Evolutionary conservation across 306 rosid genomes (phyloP), one percentile per base, ranked within the genome.

Genomic region (Acacia confusa): DNA sequence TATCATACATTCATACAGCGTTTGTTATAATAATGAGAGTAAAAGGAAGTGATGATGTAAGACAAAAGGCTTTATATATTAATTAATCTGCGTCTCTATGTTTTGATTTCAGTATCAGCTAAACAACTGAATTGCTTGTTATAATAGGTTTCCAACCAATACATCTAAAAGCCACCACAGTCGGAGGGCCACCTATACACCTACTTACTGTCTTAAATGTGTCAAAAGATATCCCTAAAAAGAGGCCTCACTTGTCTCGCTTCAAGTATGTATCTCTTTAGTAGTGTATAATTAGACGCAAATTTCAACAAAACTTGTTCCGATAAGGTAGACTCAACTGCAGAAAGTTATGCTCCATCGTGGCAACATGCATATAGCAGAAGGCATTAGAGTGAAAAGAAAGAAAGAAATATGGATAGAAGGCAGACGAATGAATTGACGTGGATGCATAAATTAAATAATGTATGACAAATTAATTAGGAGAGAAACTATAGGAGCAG

Each of bases 101-200:
- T 52, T 58, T 76, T 79, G 80, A 76, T 64, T 83, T 82, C 83
- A 85, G 84, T 86, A 85, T 88, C 92, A 82, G 94, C 85, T 81
- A 90, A 86, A 90, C 90, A 83, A 86, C 86, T 86, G 85, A 85
- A 64, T 90, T 86, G 91, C 92, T 88, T 85, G 85, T 28, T 79
- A 81, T 40, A 79, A 73, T 81, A 83, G 86, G 83, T 90, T 88
- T 86, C 90, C 70, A 88, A 88, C 90, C 84, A 88, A 88, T 79
- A 73, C 89, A 67, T 86, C 70, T 65, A 78, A 67, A 88, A 82
- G 30, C 80, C 79, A 47, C 80, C 79, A 53, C 85, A 88, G 82
- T 77, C 78, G 32, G 17, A 72, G 68, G 73, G 48, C 58, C 22
- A 24, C 76, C 67, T 24, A 52, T 22, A 70, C 72, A 32, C 25